A percentile compares a stretch with the other conserved stretches of the same genome.
These are phyloP conservation scores for Botrytis pseudocinerea DNA, from an alignment of 2,329 filamentous ascomycete species.

Conservation along the genomic window DNA sequence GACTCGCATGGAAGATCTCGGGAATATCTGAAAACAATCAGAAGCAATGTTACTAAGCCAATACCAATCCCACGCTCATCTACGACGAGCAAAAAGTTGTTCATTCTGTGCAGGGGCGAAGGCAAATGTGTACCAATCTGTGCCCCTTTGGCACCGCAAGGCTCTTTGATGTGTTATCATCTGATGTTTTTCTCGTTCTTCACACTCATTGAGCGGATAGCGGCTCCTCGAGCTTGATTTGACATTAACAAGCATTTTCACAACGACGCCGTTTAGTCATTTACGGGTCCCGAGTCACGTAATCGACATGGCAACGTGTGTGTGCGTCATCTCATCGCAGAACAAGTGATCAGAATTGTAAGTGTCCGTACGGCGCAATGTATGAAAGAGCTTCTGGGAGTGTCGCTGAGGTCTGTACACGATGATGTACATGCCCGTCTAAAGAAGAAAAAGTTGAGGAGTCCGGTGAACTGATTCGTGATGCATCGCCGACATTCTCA, in stretches of 20 bases:
- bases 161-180: conserved; percentile 1
- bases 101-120: background rate
- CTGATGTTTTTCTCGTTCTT: conserved; percentile 1
- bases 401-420: background rate
- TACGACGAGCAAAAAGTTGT: background rate
- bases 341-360: conserved; percentile 17
- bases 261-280: background rate
- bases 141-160: conserved; percentile 19
- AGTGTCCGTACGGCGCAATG: conserved; percentile 11
- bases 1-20: background rate
- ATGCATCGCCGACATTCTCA: background rate
- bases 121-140: background rate
- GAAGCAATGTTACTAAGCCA: background rate
- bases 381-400: background rate
- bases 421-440: background rate
- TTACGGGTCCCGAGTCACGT: background rate
- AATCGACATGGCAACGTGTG: background rate
- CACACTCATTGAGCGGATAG: background rate
- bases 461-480: background rate
- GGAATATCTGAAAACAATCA: background rate
- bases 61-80: background rate
- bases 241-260: background rate
- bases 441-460: background rate
- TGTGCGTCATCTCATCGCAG: conserved; percentile 6
- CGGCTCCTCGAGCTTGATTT: background rate